These are phyloP conservation scores for Backusella macrospora DNA, from an alignment of 192 early-diverging fungal genomes.

Conservation along the genomic window DNA sequence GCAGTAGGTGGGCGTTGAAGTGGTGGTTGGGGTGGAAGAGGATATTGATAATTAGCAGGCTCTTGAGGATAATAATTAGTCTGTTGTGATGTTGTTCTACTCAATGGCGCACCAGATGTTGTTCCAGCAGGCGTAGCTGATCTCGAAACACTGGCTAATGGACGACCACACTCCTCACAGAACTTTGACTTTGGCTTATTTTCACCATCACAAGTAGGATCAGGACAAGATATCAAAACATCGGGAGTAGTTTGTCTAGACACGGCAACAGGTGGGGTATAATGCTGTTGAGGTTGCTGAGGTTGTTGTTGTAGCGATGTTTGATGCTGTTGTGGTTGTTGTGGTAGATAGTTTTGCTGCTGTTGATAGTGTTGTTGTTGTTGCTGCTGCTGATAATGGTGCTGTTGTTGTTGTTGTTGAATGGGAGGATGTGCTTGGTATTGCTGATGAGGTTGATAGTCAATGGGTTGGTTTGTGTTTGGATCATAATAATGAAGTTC, in stretches of 20 bases:
- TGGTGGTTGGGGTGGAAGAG: neutral
- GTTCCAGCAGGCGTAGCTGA: constrained; percentile 39
- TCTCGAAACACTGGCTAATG: constrained; percentile 36
- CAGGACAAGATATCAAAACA: constrained; percentile 36
- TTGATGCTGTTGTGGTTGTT: neutral
- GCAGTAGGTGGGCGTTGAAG: constrained; percentile 18
- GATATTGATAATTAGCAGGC: neutral
- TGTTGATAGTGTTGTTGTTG: constrained; percentile 15
- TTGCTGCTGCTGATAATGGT: neutral
- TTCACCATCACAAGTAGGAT: constrained; percentile 46
- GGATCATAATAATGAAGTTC: constrained; percentile 40
- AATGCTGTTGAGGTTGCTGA: neutral
- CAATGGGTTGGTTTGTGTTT: constrained; percentile 32
- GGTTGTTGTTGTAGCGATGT: neutral
- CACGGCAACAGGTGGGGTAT: neutral
- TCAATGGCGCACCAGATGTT: neutral
- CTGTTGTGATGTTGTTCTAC: neutral
- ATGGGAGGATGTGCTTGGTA: neutral
- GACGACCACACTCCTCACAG: constrained; percentile 56
- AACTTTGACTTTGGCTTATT: constrained; percentile 55
- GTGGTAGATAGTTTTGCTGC: neutral
- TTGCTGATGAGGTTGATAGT: constrained; percentile 24
- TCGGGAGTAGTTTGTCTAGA: constrained; percentile 22
- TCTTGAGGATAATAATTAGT: constrained; percentile 9
- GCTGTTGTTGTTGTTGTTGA: neutral